phyloP scores from a whole-genome alignment of 2,329 filamentous ascomycete species.

The Diplodia seriata region DNA sequence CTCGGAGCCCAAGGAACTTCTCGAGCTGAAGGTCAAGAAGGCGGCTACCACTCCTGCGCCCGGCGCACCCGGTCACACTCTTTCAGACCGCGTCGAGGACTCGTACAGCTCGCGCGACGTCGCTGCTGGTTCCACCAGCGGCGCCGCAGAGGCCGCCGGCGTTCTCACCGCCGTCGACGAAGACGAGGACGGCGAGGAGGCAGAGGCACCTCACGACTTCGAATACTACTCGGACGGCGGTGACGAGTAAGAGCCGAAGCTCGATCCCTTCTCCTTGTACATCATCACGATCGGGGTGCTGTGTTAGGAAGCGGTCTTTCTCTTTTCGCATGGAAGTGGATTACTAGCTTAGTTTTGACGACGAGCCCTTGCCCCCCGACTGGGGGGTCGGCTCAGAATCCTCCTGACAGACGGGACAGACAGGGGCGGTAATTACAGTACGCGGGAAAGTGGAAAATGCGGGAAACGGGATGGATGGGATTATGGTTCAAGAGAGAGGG shows the following conservation, averaged over 20 bases:
- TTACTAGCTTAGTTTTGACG: not conserved
- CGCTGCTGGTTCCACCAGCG: conserved; percentile 47
- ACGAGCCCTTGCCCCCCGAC: not conserved
- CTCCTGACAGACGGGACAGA: not conserved
- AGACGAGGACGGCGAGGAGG: conserved; percentile 77
- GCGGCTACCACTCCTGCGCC: conserved; percentile 56
- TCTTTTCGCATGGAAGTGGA: conserved; percentile 15
- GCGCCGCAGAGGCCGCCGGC: conserved; percentile 75
- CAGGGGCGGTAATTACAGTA: not conserved
- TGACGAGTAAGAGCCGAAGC: conserved; percentile 37
- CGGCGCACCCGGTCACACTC: conserved; percentile 49
- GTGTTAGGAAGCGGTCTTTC: not conserved
- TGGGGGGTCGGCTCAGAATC: not conserved
- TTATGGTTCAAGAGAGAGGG: too few species aligned
- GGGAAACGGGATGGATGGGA: not conserved
- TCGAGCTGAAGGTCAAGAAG: conserved; percentile 95
- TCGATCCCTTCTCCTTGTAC: conserved; percentile 22
- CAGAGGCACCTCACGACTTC: conserved; percentile 72
- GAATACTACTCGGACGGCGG: conserved; percentile 76
- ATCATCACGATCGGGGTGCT: conserved; percentile 23
- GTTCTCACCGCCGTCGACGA: conserved; percentile 89
- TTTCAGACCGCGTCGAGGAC: conserved; percentile 42
- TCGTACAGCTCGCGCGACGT: conserved; percentile 32
- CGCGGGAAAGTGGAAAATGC: not conserved
- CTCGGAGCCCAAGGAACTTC: conserved; percentile 75